A percentile compares a stretch with the other conserved stretches of the same genome.
Conservation (phyloP, 2,329 filamentous ascomycete genomes). For the Microsporum audouinii region DNA sequence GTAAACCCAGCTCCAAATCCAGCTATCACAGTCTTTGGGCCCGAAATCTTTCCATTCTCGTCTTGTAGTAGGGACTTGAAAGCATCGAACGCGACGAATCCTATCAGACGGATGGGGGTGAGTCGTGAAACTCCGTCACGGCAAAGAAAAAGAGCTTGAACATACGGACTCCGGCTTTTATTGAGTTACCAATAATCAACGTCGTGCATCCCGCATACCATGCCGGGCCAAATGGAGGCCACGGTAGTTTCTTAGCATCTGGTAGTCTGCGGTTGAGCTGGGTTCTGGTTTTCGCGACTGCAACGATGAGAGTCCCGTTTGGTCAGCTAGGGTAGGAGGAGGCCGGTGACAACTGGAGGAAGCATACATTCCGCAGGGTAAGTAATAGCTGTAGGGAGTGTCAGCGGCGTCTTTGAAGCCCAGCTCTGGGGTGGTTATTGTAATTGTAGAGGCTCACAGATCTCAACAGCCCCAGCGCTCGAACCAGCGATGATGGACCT, state of each 20-base stretch:
- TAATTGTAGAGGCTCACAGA: slow-evolving; percentile 48
- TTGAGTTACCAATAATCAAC: slow-evolving; percentile 87
- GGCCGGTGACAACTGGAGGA: neutral
- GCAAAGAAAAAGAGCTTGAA: slow-evolving; percentile 15
- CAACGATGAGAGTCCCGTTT: neutral
- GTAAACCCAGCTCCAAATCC: slow-evolving; percentile 93
- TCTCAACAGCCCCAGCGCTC: slow-evolving; percentile 89
- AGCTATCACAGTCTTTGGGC: slow-evolving; percentile 79
- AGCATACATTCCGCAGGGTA: slow-evolving; percentile 81
- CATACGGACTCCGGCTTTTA: slow-evolving; percentile 89
- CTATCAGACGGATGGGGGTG: slow-evolving; percentile 29
- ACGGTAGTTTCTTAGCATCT: slow-evolving; percentile 76
- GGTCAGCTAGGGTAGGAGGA: neutral
- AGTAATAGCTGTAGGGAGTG: slow-evolving; percentile 57
- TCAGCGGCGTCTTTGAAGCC: slow-evolving; percentile 16
- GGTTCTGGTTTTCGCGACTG: slow-evolving; percentile 85
- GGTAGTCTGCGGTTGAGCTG: slow-evolving; percentile 81
- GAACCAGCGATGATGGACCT: slow-evolving; percentile 87
- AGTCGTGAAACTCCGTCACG: neutral
- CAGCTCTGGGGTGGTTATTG: neutral
- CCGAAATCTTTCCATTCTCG: slow-evolving; percentile 74
- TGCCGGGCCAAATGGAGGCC: slow-evolving; percentile 82
- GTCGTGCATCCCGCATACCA: slow-evolving; percentile 99
- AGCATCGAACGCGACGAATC: slow-evolving; percentile 91
- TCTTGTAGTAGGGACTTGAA: slow-evolving; percentile 79